A percentile compares a stretch with the other conserved stretches of the same genome.
Evolutionary conservation across 179 eudicot species (phyloP).

Genomic region (Carnegiea gigantea): DNA sequence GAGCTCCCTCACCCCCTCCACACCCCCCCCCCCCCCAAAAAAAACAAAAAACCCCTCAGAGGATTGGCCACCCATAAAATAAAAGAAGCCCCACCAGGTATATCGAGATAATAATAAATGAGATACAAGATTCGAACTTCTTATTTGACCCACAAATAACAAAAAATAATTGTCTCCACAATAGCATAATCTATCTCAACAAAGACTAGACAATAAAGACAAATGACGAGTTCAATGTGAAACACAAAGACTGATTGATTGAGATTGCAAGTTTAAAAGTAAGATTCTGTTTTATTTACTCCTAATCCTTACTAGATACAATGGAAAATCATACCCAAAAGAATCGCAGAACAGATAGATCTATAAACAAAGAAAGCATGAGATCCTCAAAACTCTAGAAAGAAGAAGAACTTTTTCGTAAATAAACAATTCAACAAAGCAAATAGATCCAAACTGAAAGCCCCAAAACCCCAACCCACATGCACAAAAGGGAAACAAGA

Average conservation of each 20-base stretch:
- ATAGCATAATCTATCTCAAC: neutral
- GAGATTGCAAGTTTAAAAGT: neutral
- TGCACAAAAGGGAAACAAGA: neutral
- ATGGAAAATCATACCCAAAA: neutral
- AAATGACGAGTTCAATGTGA: neutral
- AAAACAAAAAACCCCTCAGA: no score
- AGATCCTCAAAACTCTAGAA: neutral
- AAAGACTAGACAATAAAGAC: neutral
- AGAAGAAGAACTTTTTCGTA: neutral
- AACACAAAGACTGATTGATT: neutral
- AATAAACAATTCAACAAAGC: neutral
- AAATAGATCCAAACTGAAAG: neutral
- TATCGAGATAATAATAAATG: neutral
- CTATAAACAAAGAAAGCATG: neutral
- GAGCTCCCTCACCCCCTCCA: neutral
- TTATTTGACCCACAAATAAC: neutral
- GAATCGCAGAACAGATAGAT: neutral
- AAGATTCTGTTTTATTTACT: neutral
- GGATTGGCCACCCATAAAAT: neutral
- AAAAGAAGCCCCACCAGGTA: neutral
- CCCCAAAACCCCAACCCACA: neutral
- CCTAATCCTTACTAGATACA: neutral
- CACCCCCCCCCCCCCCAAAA: neutral
- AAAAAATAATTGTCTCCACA: neutral
- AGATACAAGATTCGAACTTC: neutral